Conservation (phyloP, 768 basidiomycete species). For the Astraeus odoratus region DNA sequence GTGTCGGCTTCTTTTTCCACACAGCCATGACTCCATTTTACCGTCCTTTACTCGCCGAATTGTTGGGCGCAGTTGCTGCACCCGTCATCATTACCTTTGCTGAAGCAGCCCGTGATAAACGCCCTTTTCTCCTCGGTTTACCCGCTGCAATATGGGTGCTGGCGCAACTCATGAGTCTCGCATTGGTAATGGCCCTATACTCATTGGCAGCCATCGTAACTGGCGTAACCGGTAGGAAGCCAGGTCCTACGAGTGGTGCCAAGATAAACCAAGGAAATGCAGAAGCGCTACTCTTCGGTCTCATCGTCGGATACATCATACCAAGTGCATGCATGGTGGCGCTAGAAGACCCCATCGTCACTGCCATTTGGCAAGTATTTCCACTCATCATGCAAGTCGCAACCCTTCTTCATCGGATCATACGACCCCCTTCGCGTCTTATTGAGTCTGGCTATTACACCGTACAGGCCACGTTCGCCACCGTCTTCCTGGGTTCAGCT, state of each 20-base stretch:
- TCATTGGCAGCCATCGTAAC: constrained; percentile 40
- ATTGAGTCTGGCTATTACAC: constrained; percentile 16
- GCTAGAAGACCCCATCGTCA: constrained; percentile 35
- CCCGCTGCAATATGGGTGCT: constrained; percentile 37
- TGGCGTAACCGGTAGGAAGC: constrained; percentile 17
- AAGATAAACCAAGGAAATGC: constrained; percentile 39
- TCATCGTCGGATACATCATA: constrained; percentile 38
- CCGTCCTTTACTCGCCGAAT: constrained; percentile 13
- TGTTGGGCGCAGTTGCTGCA: constrained; percentile 8
- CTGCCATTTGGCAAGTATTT: constrained; percentile 49
- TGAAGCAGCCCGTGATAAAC: constrained; percentile 37
- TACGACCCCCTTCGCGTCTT: constrained; percentile 24
- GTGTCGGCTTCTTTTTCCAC: constrained; percentile 43
- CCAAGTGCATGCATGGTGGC: constrained; percentile 41
- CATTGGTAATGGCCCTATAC: constrained; percentile 40
- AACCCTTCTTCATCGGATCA: constrained; percentile 30
- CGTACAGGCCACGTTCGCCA: constrained; percentile 11
- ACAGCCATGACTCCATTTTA: constrained; percentile 10
- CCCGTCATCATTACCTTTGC: constrained; percentile 34
- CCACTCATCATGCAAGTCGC: constrained; percentile 43
- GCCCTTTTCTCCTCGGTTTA: constrained; percentile 30
- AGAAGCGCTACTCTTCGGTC: constrained; percentile 45
- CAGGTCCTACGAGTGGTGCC: constrained; percentile 11
- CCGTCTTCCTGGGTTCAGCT: constrained; percentile 16
- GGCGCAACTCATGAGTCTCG: constrained; percentile 37